Percentiles rank a stretch among this genome's conserved stretches.
These are phyloP conservation scores for Tetrahymena elliotti DNA, from an alignment of 73 alveolate species.

Conservation along the genomic window DNA sequence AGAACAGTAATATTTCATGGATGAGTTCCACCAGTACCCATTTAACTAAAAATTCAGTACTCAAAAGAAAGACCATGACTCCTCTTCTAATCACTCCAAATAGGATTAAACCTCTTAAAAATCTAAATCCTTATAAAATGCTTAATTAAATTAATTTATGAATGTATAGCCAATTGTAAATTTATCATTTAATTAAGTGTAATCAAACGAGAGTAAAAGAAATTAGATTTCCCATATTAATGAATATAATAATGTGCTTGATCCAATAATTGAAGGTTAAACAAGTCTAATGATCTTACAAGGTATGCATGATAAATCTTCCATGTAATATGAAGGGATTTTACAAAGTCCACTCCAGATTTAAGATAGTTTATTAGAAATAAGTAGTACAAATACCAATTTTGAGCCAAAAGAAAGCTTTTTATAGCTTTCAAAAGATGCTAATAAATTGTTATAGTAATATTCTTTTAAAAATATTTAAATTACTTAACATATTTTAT, in stretches of 20 bases:
- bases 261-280: background rate
- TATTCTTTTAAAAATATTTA: background rate
- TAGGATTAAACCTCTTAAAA: background rate
- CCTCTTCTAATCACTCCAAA: background rate
- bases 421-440: background rate
- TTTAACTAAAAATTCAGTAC: background rate
- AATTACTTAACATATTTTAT: background rate
- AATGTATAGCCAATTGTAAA: background rate
- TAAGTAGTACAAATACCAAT: background rate
- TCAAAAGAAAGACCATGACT: background rate
- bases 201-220: background rate
- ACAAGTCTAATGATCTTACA: background rate
- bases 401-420: background rate
- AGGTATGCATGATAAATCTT: background rate
- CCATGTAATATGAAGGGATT: background rate
- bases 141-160: background rate
- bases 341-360: background rate
- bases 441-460: background rate
- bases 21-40: background rate
- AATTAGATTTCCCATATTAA: background rate
- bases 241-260: background rate
- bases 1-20: background rate
- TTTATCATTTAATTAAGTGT: background rate
- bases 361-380: background rate
- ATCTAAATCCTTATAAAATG: background rate